Evolutionary conservation across 2,329 filamentous ascomycete species (phyloP), one percentile per base, ranked within the genome.

Genomic region (Aspergillus fumigatus): DNA sequence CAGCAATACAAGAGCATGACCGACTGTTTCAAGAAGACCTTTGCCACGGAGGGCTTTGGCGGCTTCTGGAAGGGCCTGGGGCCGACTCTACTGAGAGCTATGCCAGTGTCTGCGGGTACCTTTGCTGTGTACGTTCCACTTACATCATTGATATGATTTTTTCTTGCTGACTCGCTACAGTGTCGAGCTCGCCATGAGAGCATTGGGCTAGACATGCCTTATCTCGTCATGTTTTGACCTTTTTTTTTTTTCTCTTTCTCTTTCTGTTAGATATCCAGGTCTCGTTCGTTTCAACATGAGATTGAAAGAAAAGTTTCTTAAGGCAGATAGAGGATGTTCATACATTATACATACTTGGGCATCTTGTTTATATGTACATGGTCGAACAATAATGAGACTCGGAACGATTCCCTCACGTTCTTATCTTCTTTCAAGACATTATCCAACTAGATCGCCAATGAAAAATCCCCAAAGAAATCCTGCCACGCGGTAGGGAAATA

Each of bases 101-200:
- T 97, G 92, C 94, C 94, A 8, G 94, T 99, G 50, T 94, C 89
- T 73, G 94, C 93, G 1, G 93, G 93, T n/a, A 99, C 94, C 1
- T 99, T 99, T 81, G 91, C 90, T 29, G 92, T 94, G 64, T 83
- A 74, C 60, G 73, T 73, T 26, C 11, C 3, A 21, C 14, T 54
- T 50, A 19, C 48, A 11, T 47, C 4, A 19, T 35, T 53, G 45
- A 62, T 67, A 52, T 63, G 40, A 47, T 10, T 47, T 23, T 23
- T 14, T 1, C 11, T 6, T 47, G 21, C 43, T 47, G 4, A 47
- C 23, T 19, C 47, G 19, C 23, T 52, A 11, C 57, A 79, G 77
- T 62, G 77, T 79, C 54, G 77, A 79, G 62, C 65, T 79, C 55
- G 69, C 75, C 25, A 79, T 79, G 77, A 76, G 75, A 64, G 76